Conservation (phyloP, 73 alveolate species). For the Effrenium voratum region DNA sequence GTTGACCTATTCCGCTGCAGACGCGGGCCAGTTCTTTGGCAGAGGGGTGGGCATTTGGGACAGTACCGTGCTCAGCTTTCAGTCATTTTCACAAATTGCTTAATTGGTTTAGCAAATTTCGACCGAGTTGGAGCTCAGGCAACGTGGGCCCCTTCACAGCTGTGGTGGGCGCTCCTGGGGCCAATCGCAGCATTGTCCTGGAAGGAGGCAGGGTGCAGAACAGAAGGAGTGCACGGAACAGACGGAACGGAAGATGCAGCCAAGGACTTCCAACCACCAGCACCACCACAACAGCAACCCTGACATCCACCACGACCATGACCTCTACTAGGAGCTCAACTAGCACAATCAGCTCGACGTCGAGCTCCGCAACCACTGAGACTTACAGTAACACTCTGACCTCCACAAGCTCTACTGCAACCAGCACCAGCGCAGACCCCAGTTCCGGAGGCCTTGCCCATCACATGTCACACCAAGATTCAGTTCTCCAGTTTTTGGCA, state of each 20-base stretch:
- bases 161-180: conserved; percentile 83
- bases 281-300: conserved; percentile 11
- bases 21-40: conserved; percentile 36
- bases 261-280: conserved; percentile 52
- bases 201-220: conserved; percentile 31
- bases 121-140: too few species aligned
- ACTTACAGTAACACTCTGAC: neutral
- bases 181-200: conserved; percentile 60
- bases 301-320: neutral
- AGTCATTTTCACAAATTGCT: neutral
- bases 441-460: neutral
- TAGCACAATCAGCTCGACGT: neutral
- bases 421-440: neutral
- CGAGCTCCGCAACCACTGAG: neutral
- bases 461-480: neutral
- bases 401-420: neutral
- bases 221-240: too few species aligned
- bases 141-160: conserved; percentile 57
- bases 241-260: too few species aligned
- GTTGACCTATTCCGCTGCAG: neutral
- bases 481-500: neutral
- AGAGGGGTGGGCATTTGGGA: conserved; percentile 76
- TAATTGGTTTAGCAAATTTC: too few species aligned
- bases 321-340: neutral
- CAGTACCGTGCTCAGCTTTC: neutral